phyloP scores from a whole-genome alignment of 139 green algal genomes.

The Mesotaenium endlicherianum region DNA sequence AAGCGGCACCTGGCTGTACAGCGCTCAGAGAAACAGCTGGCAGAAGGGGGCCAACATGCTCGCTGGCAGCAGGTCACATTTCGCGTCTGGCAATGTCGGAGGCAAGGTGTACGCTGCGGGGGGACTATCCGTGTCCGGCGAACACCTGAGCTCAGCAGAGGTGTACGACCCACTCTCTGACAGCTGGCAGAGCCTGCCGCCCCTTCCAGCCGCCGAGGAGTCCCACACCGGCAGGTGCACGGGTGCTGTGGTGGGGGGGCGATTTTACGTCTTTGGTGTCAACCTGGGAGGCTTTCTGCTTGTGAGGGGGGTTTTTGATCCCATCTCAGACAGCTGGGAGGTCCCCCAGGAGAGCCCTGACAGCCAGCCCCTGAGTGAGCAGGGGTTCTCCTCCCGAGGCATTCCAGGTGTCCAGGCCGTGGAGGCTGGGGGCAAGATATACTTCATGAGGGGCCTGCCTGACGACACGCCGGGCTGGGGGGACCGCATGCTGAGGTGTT shows the following conservation, averaged over 20 bases:
- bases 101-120: not conserved
- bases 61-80: not conserved
- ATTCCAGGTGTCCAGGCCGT: not conserved
- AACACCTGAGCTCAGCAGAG: not conserved
- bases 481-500: not conserved
- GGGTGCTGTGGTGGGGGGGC: not conserved
- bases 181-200: not conserved
- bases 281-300: not conserved
- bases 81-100: not conserved
- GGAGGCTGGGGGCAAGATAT: not conserved
- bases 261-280: slow-evolving; percentile 9
- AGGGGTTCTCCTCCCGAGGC: not conserved
- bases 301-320: not conserved
- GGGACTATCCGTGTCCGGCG: not conserved
- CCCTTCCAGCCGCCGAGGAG: not conserved
- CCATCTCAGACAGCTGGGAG: not conserved
- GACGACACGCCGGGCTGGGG: slow-evolving; percentile 1
- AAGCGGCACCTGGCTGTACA: not conserved
- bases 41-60: not conserved
- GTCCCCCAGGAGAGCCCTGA: not conserved
- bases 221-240: not conserved
- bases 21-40: not conserved
- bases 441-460: not conserved
- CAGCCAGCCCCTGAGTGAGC: not conserved
- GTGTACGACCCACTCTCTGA: not conserved